These are phyloP conservation scores for Penicillium rolfsii DNA, from an alignment of 2,329 filamentous ascomycete species.

Conservation along the genomic window DNA sequence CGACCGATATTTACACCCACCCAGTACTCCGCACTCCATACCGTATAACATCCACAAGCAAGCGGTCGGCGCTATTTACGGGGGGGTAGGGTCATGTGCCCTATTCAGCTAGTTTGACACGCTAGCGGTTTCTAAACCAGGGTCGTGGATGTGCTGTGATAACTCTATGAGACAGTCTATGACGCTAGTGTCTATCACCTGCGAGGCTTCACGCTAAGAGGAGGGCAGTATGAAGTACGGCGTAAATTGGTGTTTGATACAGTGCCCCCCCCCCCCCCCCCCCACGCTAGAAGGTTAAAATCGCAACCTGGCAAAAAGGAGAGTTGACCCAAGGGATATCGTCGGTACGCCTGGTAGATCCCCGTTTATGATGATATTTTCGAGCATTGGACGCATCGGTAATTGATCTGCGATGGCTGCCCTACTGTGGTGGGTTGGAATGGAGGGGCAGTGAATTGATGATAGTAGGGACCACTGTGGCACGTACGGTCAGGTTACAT, in stretches of 20 bases:
- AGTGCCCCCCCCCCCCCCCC: background rate
- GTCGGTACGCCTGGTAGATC: background rate
- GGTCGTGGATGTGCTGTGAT: background rate
- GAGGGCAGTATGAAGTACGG: background rate
- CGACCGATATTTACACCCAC: background rate
- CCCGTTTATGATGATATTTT: background rate
- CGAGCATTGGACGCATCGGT: background rate
- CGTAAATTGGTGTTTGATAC: too few relatives aligned
- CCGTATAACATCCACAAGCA: background rate
- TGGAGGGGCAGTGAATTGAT: background rate
- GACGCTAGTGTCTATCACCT: slow-evolving; percentile 1
- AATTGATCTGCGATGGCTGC: background rate
- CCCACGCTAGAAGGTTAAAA: background rate
- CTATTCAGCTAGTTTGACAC: background rate
- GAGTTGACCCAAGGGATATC: background rate
- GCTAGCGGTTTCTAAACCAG: slow-evolving; percentile 1
- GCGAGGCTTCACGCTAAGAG: background rate
- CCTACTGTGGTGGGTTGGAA: background rate
- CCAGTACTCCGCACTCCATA: background rate
- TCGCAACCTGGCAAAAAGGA: background rate
- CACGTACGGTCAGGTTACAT: background rate
- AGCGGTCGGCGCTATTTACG: slow-evolving; percentile 1
- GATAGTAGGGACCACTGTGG: background rate
- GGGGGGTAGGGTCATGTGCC: background rate
- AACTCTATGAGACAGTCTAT: background rate